phyloP scores from a whole-genome alignment of 2,329 filamentous ascomycete genomes.

The Pseudophaeomoniella oleicola region DNA sequence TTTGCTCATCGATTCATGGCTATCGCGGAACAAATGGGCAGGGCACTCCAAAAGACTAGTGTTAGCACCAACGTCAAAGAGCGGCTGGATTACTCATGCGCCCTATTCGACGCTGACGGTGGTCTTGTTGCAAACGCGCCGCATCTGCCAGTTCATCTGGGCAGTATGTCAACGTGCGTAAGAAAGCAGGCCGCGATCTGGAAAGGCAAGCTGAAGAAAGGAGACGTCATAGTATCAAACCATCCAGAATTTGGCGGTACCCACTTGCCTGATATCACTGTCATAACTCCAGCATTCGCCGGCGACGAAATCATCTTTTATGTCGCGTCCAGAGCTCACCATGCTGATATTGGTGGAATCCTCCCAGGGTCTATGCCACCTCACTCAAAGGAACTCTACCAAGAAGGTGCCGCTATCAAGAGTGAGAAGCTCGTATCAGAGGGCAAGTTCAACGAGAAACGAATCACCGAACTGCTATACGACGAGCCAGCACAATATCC shows the following conservation, averaged over 20 bases:
- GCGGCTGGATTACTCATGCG: constrained; percentile 63
- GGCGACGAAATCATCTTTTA: constrained; percentile 68
- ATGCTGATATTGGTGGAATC: constrained; percentile 75
- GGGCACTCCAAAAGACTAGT: constrained; percentile 39
- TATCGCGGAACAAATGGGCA: constrained; percentile 45
- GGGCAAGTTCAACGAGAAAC: constrained; percentile 57
- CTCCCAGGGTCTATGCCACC: constrained; percentile 76
- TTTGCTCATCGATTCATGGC: constrained; percentile 45
- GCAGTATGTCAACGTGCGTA: constrained; percentile 68
- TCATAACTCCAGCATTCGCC: constrained; percentile 66
- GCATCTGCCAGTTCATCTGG: constrained; percentile 64
- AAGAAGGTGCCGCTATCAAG: constrained; percentile 51
- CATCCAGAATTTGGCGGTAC: constrained; percentile 76
- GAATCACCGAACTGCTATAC: constrained; percentile 57
- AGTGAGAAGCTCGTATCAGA: constrained; percentile 39
- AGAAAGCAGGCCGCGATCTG: constrained; percentile 63
- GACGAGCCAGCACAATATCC: constrained; percentile 58
- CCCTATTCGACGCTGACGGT: constrained; percentile 56
- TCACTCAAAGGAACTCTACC: constrained; percentile 49
- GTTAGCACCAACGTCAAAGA: constrained; percentile 63
- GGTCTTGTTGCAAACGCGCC: constrained; percentile 64
- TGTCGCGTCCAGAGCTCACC: constrained; percentile 65
- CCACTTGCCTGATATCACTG: constrained; percentile 70
- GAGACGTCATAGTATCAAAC: constrained; percentile 72
- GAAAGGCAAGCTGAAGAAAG: constrained; percentile 61